Base-by-base conservation (phyloP, 2,329 filamentous ascomycete species). In the Ophiostoma tasmaniense region DNA sequence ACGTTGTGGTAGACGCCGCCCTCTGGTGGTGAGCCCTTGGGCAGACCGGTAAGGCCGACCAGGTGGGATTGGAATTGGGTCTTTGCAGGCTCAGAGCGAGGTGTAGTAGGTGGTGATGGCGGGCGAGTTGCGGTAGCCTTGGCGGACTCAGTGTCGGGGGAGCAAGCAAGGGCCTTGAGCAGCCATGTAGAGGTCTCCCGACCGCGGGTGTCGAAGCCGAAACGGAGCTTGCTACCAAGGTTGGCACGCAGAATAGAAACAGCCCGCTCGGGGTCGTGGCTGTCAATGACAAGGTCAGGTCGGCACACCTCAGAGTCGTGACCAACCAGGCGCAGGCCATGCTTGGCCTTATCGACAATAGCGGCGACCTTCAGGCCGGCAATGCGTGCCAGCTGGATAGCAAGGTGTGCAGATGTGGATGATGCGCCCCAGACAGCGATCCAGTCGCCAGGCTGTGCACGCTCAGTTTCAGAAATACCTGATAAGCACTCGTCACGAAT, bases 361-460 rank as follows among this genome's bases (percentile, higher is more conserved):
- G 85, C 84, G 33, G 90, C 84, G 1, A 91, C 88, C 35, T 81
- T 84, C 0, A 93, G 77, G 0, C 89, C 89, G 0, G 83, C 85
- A 0, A 90, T 79, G 55, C 87, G 86, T 0, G 90, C 89, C 1
- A 93, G 81, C 74, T 93, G 90, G 3, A 89, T 82, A 0, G 85
- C 81, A 7, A 90, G 80, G 71, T 87, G 84, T 0, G 89, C 90
- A 0, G 88, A 90, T 0, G 88, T 91, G 0, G 89, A 90, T 1
- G 89, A 91, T 1, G 82, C 90, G 69, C 90, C 90, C 90, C 90
- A 93, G 64, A 93, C 85, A 1, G 86, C 87, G 52, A 93, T 78
- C 85, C 89, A 92, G 70, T 93, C 90, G 0, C 88, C 89, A 0
- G 77, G 73, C 59, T 80, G 79, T 0, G 87, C 84, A 10, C 87